Conservation (phyloP, 805 yeast species). For the Jamesozyma piceae region DNA sequence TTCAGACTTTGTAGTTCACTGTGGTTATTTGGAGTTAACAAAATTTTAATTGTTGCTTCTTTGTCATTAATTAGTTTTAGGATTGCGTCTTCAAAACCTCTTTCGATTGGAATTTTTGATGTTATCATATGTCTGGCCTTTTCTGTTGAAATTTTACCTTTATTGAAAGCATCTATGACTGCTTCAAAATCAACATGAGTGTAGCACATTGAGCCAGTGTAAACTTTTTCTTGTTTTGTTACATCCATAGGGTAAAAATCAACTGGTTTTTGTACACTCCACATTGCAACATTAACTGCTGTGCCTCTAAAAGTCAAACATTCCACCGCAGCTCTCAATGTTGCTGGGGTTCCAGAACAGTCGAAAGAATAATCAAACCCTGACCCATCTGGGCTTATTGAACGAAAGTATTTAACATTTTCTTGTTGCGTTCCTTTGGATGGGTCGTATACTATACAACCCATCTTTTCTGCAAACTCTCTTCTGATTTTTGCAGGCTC, state of each 20-base stretch:
- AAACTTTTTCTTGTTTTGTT: constrained; percentile 44
- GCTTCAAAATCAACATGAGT: constrained; percentile 48
- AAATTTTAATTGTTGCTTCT: constrained; percentile 47
- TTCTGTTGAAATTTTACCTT: constrained; percentile 37
- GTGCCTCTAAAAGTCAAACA: constrained; percentile 47
- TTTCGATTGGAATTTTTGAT: constrained; percentile 39
- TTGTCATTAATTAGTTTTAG: constrained; percentile 41
- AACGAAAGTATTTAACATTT: constrained; percentile 32
- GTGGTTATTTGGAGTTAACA: constrained; percentile 41
- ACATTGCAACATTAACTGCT: constrained; percentile 57
- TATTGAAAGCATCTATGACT: constrained; percentile 43
- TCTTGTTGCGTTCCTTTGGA: constrained; percentile 30
- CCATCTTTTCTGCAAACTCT: constrained; percentile 40
- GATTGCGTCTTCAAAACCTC: constrained; percentile 46
- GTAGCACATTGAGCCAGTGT: constrained; percentile 58
- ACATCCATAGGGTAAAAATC: constrained; percentile 47
- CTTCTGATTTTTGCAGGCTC: constrained; percentile 48
- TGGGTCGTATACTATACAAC: constrained; percentile 46
- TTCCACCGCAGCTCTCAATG: constrained; percentile 42
- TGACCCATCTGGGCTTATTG: constrained; percentile 34
- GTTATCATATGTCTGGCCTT: constrained; percentile 44
- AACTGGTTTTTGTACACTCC: constrained; percentile 42
- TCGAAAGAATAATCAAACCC: constrained; percentile 46
- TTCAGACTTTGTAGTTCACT: constrained; percentile 31
- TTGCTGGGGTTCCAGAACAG: constrained; percentile 43